These are phyloP conservation scores for Powellomyces hirtus DNA, from an alignment of 192 early-diverging fungal species.

Conservation along the genomic window DNA sequence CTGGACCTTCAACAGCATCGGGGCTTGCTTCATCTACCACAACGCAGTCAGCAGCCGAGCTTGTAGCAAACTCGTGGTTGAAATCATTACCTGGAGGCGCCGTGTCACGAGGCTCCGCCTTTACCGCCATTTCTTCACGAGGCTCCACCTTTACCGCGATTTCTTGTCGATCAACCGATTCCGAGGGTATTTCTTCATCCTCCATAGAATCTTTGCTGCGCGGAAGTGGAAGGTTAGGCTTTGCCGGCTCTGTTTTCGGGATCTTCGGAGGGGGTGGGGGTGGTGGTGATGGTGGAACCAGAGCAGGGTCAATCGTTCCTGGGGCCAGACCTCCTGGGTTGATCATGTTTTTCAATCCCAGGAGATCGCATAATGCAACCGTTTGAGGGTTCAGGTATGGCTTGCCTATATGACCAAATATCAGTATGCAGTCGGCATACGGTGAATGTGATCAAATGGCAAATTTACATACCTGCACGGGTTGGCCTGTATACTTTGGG, in stretches of 20 bases:
- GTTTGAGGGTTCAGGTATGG: conserved; percentile 86
- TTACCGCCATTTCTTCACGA: too few species aligned
- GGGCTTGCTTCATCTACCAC: neutral
- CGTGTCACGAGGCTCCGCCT: too few species aligned
- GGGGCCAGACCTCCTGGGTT: conserved; percentile 50
- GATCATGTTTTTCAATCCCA: conserved; percentile 70
- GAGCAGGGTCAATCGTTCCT: neutral
- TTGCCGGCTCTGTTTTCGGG: neutral
- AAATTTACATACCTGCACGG: neutral
- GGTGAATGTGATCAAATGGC: conserved; percentile 1
- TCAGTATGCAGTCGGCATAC: conserved; percentile 7
- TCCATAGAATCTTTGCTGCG: too few species aligned
- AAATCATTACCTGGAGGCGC: neutral
- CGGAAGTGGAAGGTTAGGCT: neutral
- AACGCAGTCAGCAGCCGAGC: neutral
- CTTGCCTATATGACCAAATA: conserved; percentile 9
- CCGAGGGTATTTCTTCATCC: neutral
- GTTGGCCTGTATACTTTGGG: neutral
- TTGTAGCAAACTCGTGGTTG: neutral
- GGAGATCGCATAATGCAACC: conserved; percentile 63
- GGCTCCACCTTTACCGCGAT: too few species aligned
- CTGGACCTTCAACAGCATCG: neutral
- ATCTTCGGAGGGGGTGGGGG: neutral
- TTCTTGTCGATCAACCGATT: neutral
- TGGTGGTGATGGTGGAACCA: neutral